A percentile compares a stretch with the other conserved stretches of the same genome.
These are phyloP conservation scores for Annulohypoxylon nitens DNA, from an alignment of 495 filamentous ascomycete species.

Conservation along the genomic window DNA sequence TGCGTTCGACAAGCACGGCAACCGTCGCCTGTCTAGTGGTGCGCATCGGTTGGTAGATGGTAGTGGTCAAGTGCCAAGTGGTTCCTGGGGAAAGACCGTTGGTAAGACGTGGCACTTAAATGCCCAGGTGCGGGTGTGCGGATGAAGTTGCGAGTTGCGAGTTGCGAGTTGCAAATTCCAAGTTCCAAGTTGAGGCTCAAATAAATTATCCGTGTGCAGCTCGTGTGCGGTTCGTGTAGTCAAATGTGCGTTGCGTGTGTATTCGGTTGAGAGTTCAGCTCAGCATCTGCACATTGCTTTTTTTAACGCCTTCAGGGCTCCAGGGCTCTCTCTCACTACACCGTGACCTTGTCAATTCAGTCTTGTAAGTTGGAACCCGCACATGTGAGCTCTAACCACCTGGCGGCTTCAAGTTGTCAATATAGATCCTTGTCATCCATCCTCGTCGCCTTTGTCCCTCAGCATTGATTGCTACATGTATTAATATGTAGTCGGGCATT, in stretches of 20 bases:
- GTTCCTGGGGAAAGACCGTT: not conserved
- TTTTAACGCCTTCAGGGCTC: not conserved
- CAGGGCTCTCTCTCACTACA: not conserved
- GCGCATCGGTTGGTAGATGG: not conserved
- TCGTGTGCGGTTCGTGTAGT: not conserved
- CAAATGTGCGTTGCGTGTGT: not conserved
- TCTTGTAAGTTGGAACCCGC: not conserved
- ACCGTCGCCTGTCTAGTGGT: too few relatives aligned
- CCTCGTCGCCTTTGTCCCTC: not conserved
- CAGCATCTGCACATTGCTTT: conserved; percentile 31
- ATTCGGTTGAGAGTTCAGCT: conserved; percentile 14
- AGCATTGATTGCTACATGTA: not conserved
- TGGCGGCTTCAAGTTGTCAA: not conserved
- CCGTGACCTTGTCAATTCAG: not conserved
- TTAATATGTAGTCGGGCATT: not conserved
- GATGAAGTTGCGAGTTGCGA: not conserved
- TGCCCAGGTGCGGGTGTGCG: too few relatives aligned
- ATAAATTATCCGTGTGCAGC: conserved; percentile 20
- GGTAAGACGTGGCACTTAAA: not conserved
- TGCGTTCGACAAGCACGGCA: too few relatives aligned
- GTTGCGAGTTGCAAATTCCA: not conserved
- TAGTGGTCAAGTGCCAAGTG: not conserved
- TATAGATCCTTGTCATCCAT: not conserved
- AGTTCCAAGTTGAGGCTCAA: conserved; percentile 33
- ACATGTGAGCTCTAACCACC: not conserved